A percentile compares a stretch with the other conserved stretches of the same genome.
These are phyloP conservation scores for Spathaspora passalidarum DNA, from an alignment of 805 yeast species.

Conservation along the genomic window DNA sequence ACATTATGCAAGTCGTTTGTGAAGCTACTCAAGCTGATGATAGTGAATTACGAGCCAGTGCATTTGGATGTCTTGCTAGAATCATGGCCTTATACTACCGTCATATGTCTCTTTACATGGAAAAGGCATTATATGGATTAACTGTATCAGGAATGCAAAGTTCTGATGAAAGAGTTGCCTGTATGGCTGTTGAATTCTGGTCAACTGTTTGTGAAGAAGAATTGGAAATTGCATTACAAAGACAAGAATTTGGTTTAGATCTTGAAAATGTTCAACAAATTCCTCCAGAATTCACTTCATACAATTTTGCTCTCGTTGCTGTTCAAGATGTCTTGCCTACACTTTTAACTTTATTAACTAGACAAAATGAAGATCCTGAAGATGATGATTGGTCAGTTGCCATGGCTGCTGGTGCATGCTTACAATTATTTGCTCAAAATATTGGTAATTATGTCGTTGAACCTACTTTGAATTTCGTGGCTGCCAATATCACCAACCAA, in stretches of 20 bases:
- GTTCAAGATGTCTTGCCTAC: conserved; percentile 85
- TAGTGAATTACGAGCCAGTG: conserved; percentile 83
- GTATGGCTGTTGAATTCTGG: conserved; percentile 99
- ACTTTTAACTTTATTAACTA: conserved; percentile 69
- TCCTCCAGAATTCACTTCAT: conserved; percentile 48
- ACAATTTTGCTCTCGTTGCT: conserved; percentile 83
- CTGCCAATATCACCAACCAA: conserved; percentile 52
- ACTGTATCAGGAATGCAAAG: conserved; percentile 92
- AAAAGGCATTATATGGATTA: conserved; percentile 86
- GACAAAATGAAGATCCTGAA: conserved; percentile 90
- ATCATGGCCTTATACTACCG: conserved; percentile 87
- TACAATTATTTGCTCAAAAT: conserved; percentile 88
- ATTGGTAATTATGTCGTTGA: conserved; percentile 84
- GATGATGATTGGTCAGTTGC: conserved; percentile 98
- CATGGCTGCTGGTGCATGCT: conserved; percentile 98
- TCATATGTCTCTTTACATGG: conserved; percentile 94
- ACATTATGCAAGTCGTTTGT: conserved; percentile 97
- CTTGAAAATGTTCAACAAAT: conserved; percentile 11
- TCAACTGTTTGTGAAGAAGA: conserved; percentile 99
- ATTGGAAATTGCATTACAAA: conserved; percentile 69
- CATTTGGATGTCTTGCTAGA: conserved; percentile 91
- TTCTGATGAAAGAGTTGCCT: conserved; percentile 78
- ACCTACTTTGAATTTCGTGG: conserved; percentile 83
- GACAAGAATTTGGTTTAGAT: conserved; percentile 57
- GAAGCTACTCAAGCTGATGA: conserved; percentile 94